Conservation (phyloP, 495 filamentous ascomycete species). For the Hyphodiscus hymeniophilus region DNA sequence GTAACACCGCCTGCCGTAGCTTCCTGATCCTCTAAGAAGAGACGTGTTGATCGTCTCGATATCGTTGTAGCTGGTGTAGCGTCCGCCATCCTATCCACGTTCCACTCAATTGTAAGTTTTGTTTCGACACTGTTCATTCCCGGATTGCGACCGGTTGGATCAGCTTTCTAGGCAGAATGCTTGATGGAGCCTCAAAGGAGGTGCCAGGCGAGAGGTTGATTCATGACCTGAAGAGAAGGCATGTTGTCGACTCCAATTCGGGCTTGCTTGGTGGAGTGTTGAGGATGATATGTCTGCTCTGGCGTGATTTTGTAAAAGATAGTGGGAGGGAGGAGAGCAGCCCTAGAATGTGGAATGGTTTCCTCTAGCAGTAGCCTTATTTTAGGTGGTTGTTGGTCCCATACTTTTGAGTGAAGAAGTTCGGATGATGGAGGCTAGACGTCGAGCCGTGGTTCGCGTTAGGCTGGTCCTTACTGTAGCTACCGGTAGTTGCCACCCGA, state of each 20-base stretch:
- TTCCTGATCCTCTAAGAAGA: slow-evolving; percentile 12
- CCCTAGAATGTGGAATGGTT: neutral
- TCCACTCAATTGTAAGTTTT: neutral
- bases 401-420: too few relatives aligned
- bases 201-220: slow-evolving; percentile 1
- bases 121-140: neutral
- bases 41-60: slow-evolving; percentile 16
- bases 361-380: neutral
- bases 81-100: neutral
- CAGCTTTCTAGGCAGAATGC: neutral
- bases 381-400: too few relatives aligned
- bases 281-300: neutral
- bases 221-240: slow-evolving; percentile 7
- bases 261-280: too few relatives aligned
- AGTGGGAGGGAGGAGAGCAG: neutral
- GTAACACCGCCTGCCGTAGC: neutral
- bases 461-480: too few relatives aligned
- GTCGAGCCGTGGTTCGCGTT: too few relatives aligned
- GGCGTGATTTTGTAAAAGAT: too few relatives aligned
- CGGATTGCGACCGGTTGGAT: neutral
- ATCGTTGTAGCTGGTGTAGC: neutral
- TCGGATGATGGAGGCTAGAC: too few relatives aligned
- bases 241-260: slow-evolving; percentile 8
- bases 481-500: too few relatives aligned
- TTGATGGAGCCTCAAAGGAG: slow-evolving; percentile 10